phyloP scores from a whole-genome alignment of 2,329 filamentous ascomycete species.

The Camillea tinctor region DNA sequence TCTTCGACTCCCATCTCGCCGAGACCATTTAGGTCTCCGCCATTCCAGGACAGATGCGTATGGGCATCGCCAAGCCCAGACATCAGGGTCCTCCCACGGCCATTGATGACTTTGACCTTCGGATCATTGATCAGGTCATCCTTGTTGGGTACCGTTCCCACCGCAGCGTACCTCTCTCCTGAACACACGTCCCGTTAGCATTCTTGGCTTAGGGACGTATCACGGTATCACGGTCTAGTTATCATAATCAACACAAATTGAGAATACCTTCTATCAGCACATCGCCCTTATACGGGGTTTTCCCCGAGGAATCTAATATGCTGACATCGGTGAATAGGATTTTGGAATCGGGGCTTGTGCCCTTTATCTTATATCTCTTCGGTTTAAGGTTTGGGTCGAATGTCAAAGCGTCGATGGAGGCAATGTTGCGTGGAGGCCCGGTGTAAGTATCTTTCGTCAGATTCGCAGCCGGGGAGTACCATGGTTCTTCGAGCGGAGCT shows the following conservation, averaged over 20 bases:
- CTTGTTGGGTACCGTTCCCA: constrained; percentile 25
- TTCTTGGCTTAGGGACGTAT: neutral
- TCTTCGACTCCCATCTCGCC: constrained; percentile 45
- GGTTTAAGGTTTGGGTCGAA: neutral
- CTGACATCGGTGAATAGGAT: constrained; percentile 33
- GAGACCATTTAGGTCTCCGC: constrained; percentile 37
- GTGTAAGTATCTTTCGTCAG: neutral
- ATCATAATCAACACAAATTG: neutral
- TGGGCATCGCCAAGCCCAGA: constrained; percentile 49
- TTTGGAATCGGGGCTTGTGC: constrained; percentile 6
- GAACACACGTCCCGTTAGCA: neutral
- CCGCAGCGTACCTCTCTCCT: constrained; percentile 22
- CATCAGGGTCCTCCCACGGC: constrained; percentile 46
- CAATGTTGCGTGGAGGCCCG: neutral
- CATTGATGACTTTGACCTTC: constrained; percentile 37
- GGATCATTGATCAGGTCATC: constrained; percentile 34
- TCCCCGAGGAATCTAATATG: constrained; percentile 33
- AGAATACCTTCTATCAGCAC: constrained; percentile 28
- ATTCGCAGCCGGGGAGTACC: neutral
- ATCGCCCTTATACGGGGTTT: constrained; percentile 29
- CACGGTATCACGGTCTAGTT: too few relatives aligned
- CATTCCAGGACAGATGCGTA: constrained; percentile 49
- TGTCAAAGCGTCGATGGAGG: neutral
- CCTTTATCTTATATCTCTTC: neutral
- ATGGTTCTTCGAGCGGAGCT: neutral